Conservation (phyloP, 192 early-diverging fungal species). For the Podochytrium sp. region DNA sequence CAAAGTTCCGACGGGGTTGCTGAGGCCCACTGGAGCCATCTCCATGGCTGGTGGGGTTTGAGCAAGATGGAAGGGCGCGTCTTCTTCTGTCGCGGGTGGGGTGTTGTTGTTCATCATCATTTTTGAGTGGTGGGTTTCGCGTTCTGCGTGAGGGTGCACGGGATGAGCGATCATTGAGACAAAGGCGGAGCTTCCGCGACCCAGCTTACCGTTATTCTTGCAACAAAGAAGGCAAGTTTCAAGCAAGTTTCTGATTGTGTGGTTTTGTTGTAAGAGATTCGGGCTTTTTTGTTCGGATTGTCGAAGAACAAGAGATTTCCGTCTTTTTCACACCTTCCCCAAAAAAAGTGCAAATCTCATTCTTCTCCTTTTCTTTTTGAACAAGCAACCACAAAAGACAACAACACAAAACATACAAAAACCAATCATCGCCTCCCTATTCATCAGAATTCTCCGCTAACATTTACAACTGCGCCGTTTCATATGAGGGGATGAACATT, state of each 20-base stretch:
- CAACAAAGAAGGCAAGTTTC: neutral
- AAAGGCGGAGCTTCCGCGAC: no score
- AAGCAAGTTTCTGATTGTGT: neutral
- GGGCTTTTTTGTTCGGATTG: neutral
- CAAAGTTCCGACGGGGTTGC: constrained; percentile 12
- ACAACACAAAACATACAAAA: no score
- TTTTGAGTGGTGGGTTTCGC: neutral
- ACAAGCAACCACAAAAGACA: no score
- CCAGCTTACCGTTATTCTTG: no score
- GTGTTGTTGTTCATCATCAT: constrained; percentile 6
- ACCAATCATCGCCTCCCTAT: no score
- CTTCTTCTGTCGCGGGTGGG: neutral
- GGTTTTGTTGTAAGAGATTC: neutral
- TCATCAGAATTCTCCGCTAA: no score
- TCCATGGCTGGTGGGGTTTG: neutral
- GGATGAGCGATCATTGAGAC: no score
- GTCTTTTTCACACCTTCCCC: no score
- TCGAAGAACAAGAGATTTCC: constrained; percentile 14
- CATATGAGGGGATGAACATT: constrained; percentile 13
- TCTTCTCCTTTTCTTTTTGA: neutral
- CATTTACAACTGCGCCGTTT: no score
- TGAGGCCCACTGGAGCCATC: neutral
- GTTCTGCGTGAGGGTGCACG: no score
- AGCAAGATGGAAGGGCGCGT: neutral
- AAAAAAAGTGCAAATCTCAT: neutral